A percentile compares a stretch with the other conserved stretches of the same genome.
These are phyloP conservation scores for Fulvia fulva DNA, from an alignment of 2,329 filamentous ascomycete genomes.

Conservation along the genomic window DNA sequence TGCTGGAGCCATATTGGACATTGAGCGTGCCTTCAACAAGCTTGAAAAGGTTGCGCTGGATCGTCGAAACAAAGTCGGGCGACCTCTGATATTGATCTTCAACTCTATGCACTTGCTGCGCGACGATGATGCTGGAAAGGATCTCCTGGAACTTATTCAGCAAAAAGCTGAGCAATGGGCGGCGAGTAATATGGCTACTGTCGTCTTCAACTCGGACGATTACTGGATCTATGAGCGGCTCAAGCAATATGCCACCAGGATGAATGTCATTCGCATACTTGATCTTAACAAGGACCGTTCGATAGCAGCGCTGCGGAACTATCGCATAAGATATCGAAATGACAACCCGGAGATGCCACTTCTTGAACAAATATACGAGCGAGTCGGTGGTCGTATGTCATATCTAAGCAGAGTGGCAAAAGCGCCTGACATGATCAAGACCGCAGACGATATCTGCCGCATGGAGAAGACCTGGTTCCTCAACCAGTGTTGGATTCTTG, in stretches of 20 bases:
- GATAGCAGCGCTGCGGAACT: slow-evolving; percentile 70
- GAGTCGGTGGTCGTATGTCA: slow-evolving; percentile 80
- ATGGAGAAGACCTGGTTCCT: slow-evolving; percentile 75
- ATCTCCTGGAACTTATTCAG: slow-evolving; percentile 89
- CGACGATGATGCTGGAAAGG: slow-evolving; percentile 87
- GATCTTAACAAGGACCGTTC: slow-evolving; percentile 79
- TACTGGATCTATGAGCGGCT: slow-evolving; percentile 98
- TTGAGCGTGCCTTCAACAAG: slow-evolving; percentile 96
- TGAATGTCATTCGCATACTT: slow-evolving; percentile 84
- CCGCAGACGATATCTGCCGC: slow-evolving; percentile 68
- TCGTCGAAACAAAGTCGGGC: slow-evolving; percentile 57
- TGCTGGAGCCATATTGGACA: slow-evolving; percentile 86
- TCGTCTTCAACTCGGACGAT: slow-evolving; percentile 94
- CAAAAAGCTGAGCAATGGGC: slow-evolving; percentile 97
- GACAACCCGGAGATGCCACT: slow-evolving; percentile 53
- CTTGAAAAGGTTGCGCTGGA: slow-evolving; percentile 88
- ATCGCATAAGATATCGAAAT: slow-evolving; percentile 72
- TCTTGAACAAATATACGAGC: slow-evolving; percentile 76
- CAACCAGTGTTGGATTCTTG: slow-evolving; percentile 74
- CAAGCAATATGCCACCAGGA: slow-evolving; percentile 86
- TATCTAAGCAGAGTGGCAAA: slow-evolving; percentile 91
- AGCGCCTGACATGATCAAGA: slow-evolving; percentile 70
- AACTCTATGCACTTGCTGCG: slow-evolving; percentile 90
- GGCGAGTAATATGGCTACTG: slow-evolving; percentile 81
- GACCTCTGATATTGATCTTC: slow-evolving; percentile 84